phyloP scores from a whole-genome alignment of 2,329 filamentous ascomycete genomes.

The Didymella sp. region DNA sequence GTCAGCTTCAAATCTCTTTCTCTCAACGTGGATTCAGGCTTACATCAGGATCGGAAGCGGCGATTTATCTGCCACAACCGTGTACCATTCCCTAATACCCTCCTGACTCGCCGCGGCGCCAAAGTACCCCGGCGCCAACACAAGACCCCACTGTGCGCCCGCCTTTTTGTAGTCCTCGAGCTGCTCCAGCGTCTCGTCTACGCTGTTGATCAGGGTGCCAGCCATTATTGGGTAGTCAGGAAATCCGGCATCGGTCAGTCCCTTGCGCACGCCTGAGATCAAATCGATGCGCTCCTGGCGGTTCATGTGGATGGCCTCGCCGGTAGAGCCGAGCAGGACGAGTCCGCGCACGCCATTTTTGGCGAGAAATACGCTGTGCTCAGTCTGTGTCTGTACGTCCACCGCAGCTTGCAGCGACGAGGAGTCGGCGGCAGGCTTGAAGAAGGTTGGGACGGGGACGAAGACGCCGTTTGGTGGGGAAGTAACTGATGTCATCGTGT shows the following conservation, averaged over 20 bases:
- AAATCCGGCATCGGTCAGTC: constrained; percentile 63
- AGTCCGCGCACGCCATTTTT: constrained; percentile 66
- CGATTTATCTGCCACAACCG: constrained; percentile 65
- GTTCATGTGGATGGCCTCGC: constrained; percentile 68
- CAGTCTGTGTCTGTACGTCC: constrained; percentile 64
- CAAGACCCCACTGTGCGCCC: constrained; percentile 67
- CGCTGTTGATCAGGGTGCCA: constrained; percentile 67
- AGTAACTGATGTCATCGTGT: constrained; percentile 15
- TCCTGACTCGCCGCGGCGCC: constrained; percentile 64
- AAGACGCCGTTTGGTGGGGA: constrained; percentile 46
- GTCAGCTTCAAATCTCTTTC: constrained; percentile 15
- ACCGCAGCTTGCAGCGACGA: constrained; percentile 59
- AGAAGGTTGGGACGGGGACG: constrained; percentile 67
- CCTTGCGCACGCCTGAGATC: constrained; percentile 63
- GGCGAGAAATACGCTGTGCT: constrained; percentile 67
- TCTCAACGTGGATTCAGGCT: constrained; percentile 28
- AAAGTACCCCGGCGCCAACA: constrained; percentile 71
- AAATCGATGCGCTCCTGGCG: constrained; percentile 64
- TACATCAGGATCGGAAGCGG: constrained; percentile 67
- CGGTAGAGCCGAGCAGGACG: constrained; percentile 69
- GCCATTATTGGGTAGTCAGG: constrained; percentile 67
- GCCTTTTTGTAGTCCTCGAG: constrained; percentile 63
- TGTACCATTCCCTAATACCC: constrained; percentile 67
- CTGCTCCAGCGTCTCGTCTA: constrained; percentile 67
- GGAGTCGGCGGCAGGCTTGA: constrained; percentile 59